Percentiles rank a stretch among this genome's conserved stretches.
phyloP scores from a whole-genome alignment of 2,329 filamentous ascomycete species.

The Colletotrichum musae region DNA sequence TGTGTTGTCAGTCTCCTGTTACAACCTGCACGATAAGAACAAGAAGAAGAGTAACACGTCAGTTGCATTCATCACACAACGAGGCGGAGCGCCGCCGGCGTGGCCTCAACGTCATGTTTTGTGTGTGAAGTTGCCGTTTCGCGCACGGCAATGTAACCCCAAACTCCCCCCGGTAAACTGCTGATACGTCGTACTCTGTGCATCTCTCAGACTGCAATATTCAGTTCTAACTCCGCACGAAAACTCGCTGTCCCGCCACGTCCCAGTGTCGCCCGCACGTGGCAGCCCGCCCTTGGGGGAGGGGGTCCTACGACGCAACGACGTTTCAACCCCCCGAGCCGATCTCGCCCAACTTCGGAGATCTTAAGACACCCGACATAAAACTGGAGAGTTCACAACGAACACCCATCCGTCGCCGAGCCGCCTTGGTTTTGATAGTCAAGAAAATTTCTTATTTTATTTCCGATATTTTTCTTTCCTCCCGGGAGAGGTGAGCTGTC shows the following conservation, averaged over 20 bases:
- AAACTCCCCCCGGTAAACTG: not conserved
- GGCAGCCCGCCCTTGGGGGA: conserved; percentile 7
- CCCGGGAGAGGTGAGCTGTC: not conserved
- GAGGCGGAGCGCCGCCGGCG: not conserved
- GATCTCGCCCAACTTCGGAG: conserved; percentile 16
- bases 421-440: not conserved
- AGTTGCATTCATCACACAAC: not conserved
- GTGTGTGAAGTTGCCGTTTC: conserved; percentile 23
- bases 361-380: not conserved
- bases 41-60: too few species aligned
- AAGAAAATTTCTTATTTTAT: not conserved
- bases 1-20: too few species aligned
- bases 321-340: conserved; percentile 15
- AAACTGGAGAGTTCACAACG: not conserved
- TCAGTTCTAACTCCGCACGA: too few species aligned
- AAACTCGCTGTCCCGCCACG: not conserved
- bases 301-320: too few species aligned
- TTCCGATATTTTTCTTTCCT: not conserved
- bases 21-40: too few species aligned
- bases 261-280: conserved; percentile 1
- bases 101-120: conserved; percentile 12
- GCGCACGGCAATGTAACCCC: conserved; percentile 30
- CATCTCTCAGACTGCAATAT: not conserved
- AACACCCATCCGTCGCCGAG: not conserved
- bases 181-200: not conserved